These are phyloP conservation scores for Botrytis elliptica DNA, from an alignment of 2,329 filamentous ascomycete species.

Conservation along the genomic window DNA sequence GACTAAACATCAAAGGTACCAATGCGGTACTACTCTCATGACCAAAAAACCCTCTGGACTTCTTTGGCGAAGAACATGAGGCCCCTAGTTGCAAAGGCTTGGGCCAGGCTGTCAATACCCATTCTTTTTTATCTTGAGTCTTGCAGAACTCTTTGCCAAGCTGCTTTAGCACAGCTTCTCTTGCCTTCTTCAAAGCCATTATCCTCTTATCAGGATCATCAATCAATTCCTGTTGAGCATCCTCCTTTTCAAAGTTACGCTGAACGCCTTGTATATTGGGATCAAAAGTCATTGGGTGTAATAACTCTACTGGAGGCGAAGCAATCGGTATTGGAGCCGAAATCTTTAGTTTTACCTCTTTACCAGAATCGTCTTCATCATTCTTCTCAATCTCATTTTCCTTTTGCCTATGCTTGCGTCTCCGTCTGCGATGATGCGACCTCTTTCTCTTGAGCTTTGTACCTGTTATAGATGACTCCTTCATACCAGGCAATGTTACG, in stretches of 20 bases:
- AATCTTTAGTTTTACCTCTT: conserved; percentile 21
- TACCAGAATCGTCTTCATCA: conserved; percentile 30
- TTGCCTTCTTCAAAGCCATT: conserved; percentile 57
- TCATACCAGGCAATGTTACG: conserved; percentile 23
- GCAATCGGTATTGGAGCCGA: conserved; percentile 34
- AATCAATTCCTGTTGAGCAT: conserved; percentile 54
- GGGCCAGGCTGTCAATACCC: not conserved
- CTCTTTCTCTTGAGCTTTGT: conserved; percentile 49
- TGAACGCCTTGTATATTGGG: conserved; percentile 56
- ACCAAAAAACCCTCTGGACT: conserved; percentile 29
- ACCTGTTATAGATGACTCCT: conserved; percentile 38
- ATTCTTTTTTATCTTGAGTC: conserved; percentile 31
- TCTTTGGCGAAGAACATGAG: conserved; percentile 31
- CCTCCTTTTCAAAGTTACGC: conserved; percentile 57
- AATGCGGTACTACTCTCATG: conserved; percentile 53
- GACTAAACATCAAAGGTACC: conserved; percentile 61
- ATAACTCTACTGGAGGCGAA: conserved; percentile 38
- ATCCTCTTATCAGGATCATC: conserved; percentile 56
- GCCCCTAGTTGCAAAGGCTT: conserved; percentile 13
- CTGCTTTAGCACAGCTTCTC: conserved; percentile 59
- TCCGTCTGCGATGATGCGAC: conserved; percentile 31
- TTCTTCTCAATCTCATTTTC: conserved; percentile 25
- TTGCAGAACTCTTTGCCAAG: conserved; percentile 53
- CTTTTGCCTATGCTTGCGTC: conserved; percentile 41
- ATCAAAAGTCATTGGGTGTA: conserved; percentile 57